Conservation (phyloP, 331 rosid genomes). For the Pyrus hybrid region DNA sequence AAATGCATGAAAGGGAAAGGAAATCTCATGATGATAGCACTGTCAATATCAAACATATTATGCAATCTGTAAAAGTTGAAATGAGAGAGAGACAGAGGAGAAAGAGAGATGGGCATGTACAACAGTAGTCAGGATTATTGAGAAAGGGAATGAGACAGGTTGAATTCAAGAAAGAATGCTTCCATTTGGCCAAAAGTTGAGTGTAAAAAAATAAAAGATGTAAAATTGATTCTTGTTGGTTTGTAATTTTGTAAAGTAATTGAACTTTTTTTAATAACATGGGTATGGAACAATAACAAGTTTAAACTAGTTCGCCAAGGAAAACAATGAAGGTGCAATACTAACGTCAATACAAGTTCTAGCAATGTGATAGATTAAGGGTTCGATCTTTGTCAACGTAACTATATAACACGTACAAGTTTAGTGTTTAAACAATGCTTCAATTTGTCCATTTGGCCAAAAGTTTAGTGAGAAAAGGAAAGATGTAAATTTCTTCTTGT, state of each 20-base stretch:
- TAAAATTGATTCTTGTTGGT: neutral
- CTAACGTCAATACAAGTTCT: neutral
- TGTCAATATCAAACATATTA: conserved; percentile 84
- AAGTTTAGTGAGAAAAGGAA: neutral
- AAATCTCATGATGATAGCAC: conserved; percentile 71
- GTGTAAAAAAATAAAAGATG: neutral
- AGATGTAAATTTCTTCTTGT: neutral
- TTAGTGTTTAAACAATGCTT: neutral
- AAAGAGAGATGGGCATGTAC: conserved; percentile 13
- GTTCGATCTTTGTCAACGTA: neutral
- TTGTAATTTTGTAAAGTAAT: neutral
- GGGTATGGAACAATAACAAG: neutral
- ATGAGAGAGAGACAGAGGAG: conserved; percentile 19
- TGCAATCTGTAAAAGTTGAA: conserved; percentile 60
- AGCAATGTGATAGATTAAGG: neutral
- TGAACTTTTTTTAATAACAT: neutral
- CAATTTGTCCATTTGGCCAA: neutral
- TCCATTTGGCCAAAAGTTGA: conserved; percentile 21
- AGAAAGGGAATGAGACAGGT: conserved; percentile 44
- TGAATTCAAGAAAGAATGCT: conserved; percentile 58
- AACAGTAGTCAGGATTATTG: conserved; percentile 19
- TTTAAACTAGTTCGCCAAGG: neutral
- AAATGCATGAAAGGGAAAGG: conserved; percentile 85
- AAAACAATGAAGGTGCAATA: neutral
- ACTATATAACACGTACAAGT: neutral